Percentiles rank a stretch among this genome's conserved stretches.
These are phyloP conservation scores for Dictyostelium intermedium DNA, from an alignment of 78 protist genomes.

Conservation along the genomic window DNA sequence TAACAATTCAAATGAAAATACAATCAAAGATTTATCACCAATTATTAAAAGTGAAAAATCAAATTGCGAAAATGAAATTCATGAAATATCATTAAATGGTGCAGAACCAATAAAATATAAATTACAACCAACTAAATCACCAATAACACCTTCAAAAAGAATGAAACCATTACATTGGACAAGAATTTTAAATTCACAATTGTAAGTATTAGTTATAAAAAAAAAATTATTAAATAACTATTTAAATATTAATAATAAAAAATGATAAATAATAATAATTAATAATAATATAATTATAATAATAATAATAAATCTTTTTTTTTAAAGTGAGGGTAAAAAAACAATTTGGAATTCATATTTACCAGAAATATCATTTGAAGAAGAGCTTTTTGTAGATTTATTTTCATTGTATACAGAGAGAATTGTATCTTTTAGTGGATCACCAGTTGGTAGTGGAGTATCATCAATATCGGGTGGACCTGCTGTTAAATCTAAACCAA, in stretches of 20 bases:
- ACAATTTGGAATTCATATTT: conserved; percentile 56
- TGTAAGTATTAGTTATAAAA: background rate
- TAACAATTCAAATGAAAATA: background rate
- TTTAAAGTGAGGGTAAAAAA: background rate
- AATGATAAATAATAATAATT: background rate
- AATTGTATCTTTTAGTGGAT: conserved; percentile 24
- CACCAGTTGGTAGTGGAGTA: conserved; percentile 24
- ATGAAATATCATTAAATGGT: conserved; percentile 7
- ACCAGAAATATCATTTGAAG: conserved; percentile 58
- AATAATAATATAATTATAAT: background rate
- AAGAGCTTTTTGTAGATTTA: conserved; percentile 65
- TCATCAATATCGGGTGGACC: background rate
- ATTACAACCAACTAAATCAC: conserved; percentile 43
- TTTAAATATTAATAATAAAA: background rate
- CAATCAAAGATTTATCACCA: background rate
- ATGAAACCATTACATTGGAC: conserved; percentile 84
- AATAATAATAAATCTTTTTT: background rate
- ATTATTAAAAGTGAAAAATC: background rate
- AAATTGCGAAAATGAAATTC: background rate
- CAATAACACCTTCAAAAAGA: conserved; percentile 46
- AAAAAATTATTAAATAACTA: too few relatives aligned
- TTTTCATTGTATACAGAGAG: conserved; percentile 70
- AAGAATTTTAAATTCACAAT: conserved; percentile 17
- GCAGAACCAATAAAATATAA: background rate
- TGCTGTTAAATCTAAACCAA: conserved; percentile 19